These are phyloP conservation scores for Cladosporium phlei DNA, from an alignment of 2,329 filamentous ascomycete genomes.

Conservation along the genomic window DNA sequence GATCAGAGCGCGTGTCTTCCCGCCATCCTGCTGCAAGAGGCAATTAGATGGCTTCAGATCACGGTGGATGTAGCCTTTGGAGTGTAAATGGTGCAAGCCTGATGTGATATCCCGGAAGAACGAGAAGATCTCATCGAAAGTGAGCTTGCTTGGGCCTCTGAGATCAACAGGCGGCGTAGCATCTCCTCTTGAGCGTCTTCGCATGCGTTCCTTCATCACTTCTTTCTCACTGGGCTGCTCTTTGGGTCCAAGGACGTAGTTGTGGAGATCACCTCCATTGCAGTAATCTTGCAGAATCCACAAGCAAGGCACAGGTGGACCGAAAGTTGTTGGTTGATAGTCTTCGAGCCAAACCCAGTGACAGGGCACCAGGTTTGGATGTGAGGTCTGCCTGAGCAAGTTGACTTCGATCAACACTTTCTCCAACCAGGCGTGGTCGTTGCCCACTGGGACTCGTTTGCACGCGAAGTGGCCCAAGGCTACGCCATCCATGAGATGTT, in stretches of 20 bases:
- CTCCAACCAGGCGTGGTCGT: slow-evolving; percentile 92
- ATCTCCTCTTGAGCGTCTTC: slow-evolving; percentile 75
- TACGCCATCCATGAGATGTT: slow-evolving; percentile 86
- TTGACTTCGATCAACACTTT: slow-evolving; percentile 93
- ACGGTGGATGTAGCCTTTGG: slow-evolving; percentile 88
- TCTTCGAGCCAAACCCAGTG: slow-evolving; percentile 97
- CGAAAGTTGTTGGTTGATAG: slow-evolving; percentile 73
- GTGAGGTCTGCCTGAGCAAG: slow-evolving; percentile 81
- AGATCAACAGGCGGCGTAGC: slow-evolving; percentile 57
- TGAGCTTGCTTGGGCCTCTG: slow-evolving; percentile 51
- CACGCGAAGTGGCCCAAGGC: slow-evolving; percentile 88
- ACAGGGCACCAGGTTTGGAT: slow-evolving; percentile 94
- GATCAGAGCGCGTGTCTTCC: slow-evolving; percentile 73
- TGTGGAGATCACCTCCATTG: slow-evolving; percentile 84
- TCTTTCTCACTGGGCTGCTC: slow-evolving; percentile 66
- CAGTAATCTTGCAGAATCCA: slow-evolving; percentile 98
- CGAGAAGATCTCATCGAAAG: slow-evolving; percentile 91
- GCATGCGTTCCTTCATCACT: slow-evolving; percentile 80
- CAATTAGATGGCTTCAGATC: slow-evolving; percentile 97
- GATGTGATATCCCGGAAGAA: slow-evolving; percentile 95
- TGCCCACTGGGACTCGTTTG: slow-evolving; percentile 88
- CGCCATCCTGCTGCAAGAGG: slow-evolving; percentile 67
- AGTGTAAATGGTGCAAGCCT: slow-evolving; percentile 82
- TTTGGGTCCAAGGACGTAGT: slow-evolving; percentile 72
- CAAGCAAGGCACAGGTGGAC: slow-evolving; percentile 85